Evolutionary conservation across 495 filamentous ascomycete genomes (phyloP).

Genomic region (Evansstolkia leycettana): DNA sequence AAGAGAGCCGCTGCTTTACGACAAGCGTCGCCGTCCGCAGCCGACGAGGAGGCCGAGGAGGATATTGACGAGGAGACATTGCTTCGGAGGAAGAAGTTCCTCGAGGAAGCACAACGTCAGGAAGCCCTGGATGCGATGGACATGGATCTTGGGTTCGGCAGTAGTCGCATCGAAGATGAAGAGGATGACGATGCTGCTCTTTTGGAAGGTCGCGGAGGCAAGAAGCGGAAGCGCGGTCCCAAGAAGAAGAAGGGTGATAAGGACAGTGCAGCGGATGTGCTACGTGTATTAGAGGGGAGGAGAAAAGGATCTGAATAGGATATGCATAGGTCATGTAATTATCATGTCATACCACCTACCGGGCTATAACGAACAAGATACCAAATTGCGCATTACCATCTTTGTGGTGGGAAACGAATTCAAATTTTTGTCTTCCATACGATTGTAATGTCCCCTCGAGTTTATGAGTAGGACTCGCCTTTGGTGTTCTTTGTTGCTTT

Average conservation of each 20-base stretch:
- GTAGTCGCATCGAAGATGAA: conserved; percentile 67
- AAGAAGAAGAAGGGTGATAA: conserved; percentile 84
- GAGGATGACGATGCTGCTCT: conserved; percentile 67
- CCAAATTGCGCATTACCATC: too few relatives aligned
- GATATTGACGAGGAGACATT: conserved; percentile 39
- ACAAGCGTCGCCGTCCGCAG: conserved; percentile 22
- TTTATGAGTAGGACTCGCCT: too few relatives aligned
- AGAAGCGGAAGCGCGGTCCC: conserved; percentile 65
- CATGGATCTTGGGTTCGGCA: conserved; percentile 89
- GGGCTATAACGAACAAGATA: too few relatives aligned
- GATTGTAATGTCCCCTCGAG: too few relatives aligned
- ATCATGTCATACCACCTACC: too few relatives aligned
- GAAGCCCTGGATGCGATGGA: conserved; percentile 79
- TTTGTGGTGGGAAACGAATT: too few relatives aligned
- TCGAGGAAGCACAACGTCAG: conserved; percentile 42
- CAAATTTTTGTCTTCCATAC: too few relatives aligned
- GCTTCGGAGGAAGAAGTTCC: conserved; percentile 58
- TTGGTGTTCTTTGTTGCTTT: too few relatives aligned
- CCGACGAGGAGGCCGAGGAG: conserved; percentile 22
- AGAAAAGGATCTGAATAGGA: conserved; percentile 21
- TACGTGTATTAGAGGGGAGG: conserved; percentile 65
- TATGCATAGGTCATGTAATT: too few relatives aligned
- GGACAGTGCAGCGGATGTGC: conserved; percentile 67
- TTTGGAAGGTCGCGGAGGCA: conserved; percentile 37
- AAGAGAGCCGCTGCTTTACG: conserved; percentile 70